Evolutionary conservation across 1,139 yeast species (phyloP).

Genomic region (Debaryomyces psychrophilus): DNA sequence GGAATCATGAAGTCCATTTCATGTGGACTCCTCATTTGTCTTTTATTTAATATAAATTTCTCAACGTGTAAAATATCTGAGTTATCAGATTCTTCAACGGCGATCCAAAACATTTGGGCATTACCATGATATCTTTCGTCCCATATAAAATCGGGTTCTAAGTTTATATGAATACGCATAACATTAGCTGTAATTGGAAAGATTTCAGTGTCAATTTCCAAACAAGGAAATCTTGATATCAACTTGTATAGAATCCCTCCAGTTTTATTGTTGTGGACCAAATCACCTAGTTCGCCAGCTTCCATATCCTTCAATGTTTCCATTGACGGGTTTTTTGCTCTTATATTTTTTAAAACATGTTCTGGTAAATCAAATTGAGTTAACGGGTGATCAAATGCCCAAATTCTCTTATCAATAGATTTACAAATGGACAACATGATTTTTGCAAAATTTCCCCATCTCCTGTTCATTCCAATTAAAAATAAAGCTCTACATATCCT

Average conservation of each 20-base stretch:
- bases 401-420: constrained; percentile 77
- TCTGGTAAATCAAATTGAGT: constrained; percentile 82
- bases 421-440: constrained; percentile 80
- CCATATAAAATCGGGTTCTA: constrained; percentile 84
- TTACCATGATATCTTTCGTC: constrained; percentile 79
- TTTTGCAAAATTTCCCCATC: constrained; percentile 85
- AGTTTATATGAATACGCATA: constrained; percentile 71
- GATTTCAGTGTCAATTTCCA: constrained; percentile 76
- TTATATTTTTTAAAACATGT: constrained; percentile 62
- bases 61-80: constrained; percentile 81
- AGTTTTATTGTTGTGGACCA: constrained; percentile 79
- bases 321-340: constrained; percentile 67
- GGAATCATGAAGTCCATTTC: constrained; percentile 94
- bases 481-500: constrained; percentile 92
- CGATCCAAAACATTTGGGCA: constrained; percentile 88
- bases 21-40: constrained; percentile 59
- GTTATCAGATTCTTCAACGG: constrained; percentile 84
- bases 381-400: constrained; percentile 93
- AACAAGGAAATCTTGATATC: constrained; percentile 72
- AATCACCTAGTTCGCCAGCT: constrained; percentile 79
- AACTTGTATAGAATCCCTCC: constrained; percentile 66
- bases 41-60: constrained; percentile 67
- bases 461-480: constrained; percentile 78
- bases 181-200: constrained; percentile 90
- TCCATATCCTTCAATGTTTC: constrained; percentile 75